phyloP scores from a whole-genome alignment of 768 basidiomycete species.

The Phanerochaete carnosa region DNA sequence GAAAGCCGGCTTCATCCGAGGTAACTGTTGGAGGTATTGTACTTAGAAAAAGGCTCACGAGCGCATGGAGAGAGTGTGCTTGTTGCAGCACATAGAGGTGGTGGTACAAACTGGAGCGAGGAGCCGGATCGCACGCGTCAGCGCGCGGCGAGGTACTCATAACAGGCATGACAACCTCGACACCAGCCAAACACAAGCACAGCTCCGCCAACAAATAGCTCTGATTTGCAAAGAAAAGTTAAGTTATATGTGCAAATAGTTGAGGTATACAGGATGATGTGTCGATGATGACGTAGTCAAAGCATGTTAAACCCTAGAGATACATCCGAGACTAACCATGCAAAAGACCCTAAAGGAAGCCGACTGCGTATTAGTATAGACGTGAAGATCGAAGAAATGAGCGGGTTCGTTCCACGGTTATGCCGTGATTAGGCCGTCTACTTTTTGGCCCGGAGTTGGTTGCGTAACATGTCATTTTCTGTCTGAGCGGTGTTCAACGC shows the following conservation, averaged over 20 bases:
- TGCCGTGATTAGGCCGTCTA: not conserved
- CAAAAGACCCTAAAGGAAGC: constrained; percentile 1
- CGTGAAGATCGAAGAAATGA: not conserved
- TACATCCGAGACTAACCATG: constrained; percentile 1
- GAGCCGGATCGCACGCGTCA: constrained; percentile 3
- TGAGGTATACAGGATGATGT: not conserved
- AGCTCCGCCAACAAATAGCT: not conserved
- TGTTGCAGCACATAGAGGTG: not conserved
- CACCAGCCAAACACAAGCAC: not conserved
- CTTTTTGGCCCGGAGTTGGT: constrained; percentile 52
- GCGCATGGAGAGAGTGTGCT: not conserved
- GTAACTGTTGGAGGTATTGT: not conserved
- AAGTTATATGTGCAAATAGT: not conserved
- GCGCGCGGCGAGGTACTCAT: constrained; percentile 6
- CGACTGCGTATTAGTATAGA: not conserved
- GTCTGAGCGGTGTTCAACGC: constrained; percentile 83
- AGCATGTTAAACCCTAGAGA: constrained; percentile 7
- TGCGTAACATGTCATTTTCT: constrained; percentile 68
- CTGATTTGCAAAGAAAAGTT: not conserved
- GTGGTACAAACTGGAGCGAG: constrained; percentile 5
- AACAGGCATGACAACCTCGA: not conserved
- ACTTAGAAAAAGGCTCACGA: not conserved
- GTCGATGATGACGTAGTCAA: not conserved
- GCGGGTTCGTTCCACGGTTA: not conserved
- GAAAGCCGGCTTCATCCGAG: constrained; percentile 7